A percentile compares a stretch with the other conserved stretches of the same genome.
These are phyloP conservation scores for Pseudonectria foliicola DNA, from an alignment of 2,329 filamentous ascomycete species.

Conservation along the genomic window DNA sequence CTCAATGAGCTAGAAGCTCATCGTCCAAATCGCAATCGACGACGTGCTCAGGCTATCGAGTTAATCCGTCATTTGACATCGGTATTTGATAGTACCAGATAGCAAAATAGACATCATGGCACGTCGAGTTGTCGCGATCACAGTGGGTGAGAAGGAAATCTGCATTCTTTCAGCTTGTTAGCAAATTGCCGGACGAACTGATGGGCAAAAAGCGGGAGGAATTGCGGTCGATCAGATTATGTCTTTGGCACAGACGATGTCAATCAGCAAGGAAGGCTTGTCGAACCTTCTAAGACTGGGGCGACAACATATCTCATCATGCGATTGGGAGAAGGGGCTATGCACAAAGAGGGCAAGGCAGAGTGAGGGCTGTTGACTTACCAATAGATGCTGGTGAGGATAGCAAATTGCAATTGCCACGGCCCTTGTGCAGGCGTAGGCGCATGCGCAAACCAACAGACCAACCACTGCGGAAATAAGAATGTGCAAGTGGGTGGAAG, in stretches of 20 bases:
- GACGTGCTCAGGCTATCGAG: constrained; percentile 24
- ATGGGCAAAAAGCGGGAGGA: constrained; percentile 6
- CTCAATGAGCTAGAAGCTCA: constrained; percentile 4
- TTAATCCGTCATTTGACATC: constrained; percentile 33
- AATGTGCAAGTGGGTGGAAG: too few species aligned
- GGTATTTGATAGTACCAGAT: constrained; percentile 42
- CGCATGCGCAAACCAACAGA: too few species aligned
- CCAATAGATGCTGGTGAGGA: not conserved
- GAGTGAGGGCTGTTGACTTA: constrained; percentile 1
- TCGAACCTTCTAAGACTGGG: constrained; percentile 43
- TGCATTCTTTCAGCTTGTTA: constrained; percentile 17
- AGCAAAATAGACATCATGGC: constrained; percentile 31
- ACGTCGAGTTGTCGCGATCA: constrained; percentile 5
- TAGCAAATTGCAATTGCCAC: too few species aligned
- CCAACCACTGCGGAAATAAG: too few species aligned
- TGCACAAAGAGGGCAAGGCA: too few species aligned
- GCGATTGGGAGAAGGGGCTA: constrained; percentile 11
- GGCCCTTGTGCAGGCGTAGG: too few species aligned
- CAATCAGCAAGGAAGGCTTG: constrained; percentile 41
- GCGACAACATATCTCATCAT: constrained; percentile 44
- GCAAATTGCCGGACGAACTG: constrained; percentile 4
- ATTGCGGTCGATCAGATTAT: constrained; percentile 32
- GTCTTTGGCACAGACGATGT: constrained; percentile 53
- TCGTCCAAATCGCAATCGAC: constrained; percentile 3
- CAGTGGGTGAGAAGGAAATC: not conserved